Conservation (phyloP, 768 basidiomycete species). For the Mrakia hoshinonis region DNA sequence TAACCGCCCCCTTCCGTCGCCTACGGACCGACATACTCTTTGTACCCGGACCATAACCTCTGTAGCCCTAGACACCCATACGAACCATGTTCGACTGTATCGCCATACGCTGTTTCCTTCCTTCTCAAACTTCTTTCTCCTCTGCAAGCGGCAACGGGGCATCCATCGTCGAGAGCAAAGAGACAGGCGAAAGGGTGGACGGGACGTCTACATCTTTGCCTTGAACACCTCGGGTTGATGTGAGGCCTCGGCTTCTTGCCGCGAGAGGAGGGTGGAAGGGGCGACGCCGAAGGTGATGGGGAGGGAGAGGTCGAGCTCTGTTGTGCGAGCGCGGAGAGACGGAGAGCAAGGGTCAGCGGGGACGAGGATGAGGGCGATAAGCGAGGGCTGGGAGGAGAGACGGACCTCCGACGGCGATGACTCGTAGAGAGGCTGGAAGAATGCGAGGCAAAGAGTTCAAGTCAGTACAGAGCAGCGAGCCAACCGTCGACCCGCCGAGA, state of each 20-base stretch:
- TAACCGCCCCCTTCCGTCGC: too few relatives aligned
- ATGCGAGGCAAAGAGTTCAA: too few relatives aligned
- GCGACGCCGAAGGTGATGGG: background rate
- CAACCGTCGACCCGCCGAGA: background rate
- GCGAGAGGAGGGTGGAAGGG: background rate
- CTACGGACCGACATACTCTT: too few relatives aligned
- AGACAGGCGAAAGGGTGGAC: too few relatives aligned
- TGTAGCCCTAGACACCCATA: too few relatives aligned
- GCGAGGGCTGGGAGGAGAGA: background rate
- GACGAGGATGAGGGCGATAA: background rate
- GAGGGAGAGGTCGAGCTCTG: background rate
- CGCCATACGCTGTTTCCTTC: too few relatives aligned
- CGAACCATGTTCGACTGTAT: too few relatives aligned
- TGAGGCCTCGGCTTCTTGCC: background rate
- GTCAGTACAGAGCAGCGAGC: background rate
- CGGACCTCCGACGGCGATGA: background rate
- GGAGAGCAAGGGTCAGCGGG: background rate
- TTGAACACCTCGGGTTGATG: background rate
- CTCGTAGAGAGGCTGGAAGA: background rate
- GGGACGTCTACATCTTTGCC: background rate
- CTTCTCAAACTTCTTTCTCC: too few relatives aligned
- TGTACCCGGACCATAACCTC: too few relatives aligned
- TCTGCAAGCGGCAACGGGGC: too few relatives aligned
- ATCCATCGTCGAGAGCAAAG: too few relatives aligned
- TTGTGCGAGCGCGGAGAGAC: background rate